Percentiles rank a stretch among this genome's conserved stretches.
Conservation (phyloP, 2,329 filamentous ascomycete species). For the Fusarium sp. region DNA sequence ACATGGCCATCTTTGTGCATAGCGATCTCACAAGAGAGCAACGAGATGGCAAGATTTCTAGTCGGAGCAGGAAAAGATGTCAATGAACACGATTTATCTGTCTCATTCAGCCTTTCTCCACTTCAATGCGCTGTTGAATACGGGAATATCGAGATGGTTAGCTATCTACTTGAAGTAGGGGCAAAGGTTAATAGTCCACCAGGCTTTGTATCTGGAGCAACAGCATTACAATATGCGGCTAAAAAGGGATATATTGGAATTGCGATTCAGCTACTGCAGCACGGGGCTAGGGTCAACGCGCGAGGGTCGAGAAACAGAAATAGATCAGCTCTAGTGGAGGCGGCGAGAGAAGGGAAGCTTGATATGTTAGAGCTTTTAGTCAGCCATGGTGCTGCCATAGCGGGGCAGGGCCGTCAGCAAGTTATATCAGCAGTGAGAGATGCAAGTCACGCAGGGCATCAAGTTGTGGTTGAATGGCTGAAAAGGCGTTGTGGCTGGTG, state of each 20-base stretch:
- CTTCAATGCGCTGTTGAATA: neutral
- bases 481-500: neutral
- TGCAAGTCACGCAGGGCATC: neutral
- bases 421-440: neutral
- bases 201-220: neutral
- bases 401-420: neutral
- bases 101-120: neutral
- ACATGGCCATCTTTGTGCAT: neutral
- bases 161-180: slow-evolving; percentile 1
- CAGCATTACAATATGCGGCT: slow-evolving; percentile 14
- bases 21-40: neutral
- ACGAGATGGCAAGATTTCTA: neutral
- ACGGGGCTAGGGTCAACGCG: slow-evolving; percentile 5
- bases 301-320: neutral
- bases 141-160: slow-evolving; percentile 2
- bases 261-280: slow-evolving; percentile 1
- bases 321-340: slow-evolving; percentile 7
- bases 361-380: slow-evolving; percentile 20
- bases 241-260: slow-evolving; percentile 8
- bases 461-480: neutral
- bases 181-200: slow-evolving; percentile 9
- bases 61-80: slow-evolving; percentile 7
- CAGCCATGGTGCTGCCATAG: neutral
- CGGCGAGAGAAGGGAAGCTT: slow-evolving; percentile 8
- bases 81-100: neutral